Conservation (phyloP, 331 rosid genomes). For the Ulmus americana region DNA sequence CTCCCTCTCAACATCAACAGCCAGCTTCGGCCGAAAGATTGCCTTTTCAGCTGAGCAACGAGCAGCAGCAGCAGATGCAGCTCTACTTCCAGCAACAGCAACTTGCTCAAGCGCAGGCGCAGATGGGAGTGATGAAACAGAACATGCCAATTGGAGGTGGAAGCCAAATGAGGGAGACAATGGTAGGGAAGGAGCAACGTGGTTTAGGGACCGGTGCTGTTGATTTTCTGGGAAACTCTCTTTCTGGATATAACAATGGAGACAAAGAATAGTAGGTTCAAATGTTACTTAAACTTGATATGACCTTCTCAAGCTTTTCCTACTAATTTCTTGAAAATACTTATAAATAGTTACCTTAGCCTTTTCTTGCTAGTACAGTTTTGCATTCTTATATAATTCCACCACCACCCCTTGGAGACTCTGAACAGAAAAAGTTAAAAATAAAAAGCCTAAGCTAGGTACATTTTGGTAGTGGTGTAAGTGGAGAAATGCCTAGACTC, state of each 20-base stretch:
- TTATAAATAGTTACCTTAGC: too few relatives aligned
- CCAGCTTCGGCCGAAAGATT: slow-evolving; percentile 20
- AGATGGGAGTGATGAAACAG: too few relatives aligned
- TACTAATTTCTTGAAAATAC: too few relatives aligned
- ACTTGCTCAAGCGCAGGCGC: slow-evolving; percentile 24
- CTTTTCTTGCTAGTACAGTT: too few relatives aligned
- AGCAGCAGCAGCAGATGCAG: slow-evolving; percentile 30
- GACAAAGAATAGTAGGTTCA: neutral
- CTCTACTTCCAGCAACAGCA: slow-evolving; percentile 30
- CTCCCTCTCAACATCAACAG: slow-evolving; percentile 1
- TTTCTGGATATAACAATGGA: neutral
- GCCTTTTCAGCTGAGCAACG: slow-evolving; percentile 29
- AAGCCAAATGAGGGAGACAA: neutral
- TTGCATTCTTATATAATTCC: too few relatives aligned
- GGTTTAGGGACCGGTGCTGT: slow-evolving; percentile 26
- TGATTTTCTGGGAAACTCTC: neutral
- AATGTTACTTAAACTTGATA: neutral
- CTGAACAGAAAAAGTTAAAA: too few relatives aligned
- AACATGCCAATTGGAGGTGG: slow-evolving; percentile 22
- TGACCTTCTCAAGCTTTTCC: too few relatives aligned
- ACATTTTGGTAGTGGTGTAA: too few relatives aligned
- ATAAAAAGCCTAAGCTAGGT: too few relatives aligned
- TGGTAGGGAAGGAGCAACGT: slow-evolving; percentile 25
- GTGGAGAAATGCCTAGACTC: too few relatives aligned
- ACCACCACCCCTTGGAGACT: too few relatives aligned